Conservation (phyloP, 1,284 basidiomycete genomes). For the Cutaneotrichosporon arboriforme region DNA sequence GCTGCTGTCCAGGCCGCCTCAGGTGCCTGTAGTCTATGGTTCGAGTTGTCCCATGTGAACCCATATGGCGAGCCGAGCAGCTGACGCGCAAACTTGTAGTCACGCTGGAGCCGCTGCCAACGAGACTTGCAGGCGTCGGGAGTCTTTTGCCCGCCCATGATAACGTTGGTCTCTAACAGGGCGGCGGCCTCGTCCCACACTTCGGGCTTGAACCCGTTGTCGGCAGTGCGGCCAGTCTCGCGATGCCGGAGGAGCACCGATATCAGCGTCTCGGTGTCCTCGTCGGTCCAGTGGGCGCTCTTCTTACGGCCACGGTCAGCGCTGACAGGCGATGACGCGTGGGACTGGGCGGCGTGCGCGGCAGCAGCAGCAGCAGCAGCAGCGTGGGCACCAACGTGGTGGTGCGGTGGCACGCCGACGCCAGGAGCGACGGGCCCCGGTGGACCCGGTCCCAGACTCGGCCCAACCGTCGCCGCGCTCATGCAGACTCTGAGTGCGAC, state of each 20-base stretch:
- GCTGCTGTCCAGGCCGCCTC: conserved; percentile 32
- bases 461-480: conserved; percentile 8
- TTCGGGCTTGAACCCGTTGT: conserved; percentile 43
- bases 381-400: not conserved
- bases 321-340: not conserved
- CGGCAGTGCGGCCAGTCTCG: conserved; percentile 33
- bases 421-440: not conserved
- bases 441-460: conserved; percentile 3
- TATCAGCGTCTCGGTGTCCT: conserved; percentile 34
- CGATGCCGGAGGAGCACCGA: conserved; percentile 28
- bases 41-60: conserved; percentile 29
- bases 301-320: conserved; percentile 24
- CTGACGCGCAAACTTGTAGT: conserved; percentile 38
- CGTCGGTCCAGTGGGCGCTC: conserved; percentile 40
- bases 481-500: not conserved
- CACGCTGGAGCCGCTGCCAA: conserved; percentile 42
- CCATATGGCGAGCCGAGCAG: conserved; percentile 26
- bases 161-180: conserved; percentile 23
- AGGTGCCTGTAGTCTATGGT: conserved; percentile 25
- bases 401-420: not conserved
- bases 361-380: not conserved
- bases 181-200: conserved; percentile 37
- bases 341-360: not conserved
- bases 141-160: conserved; percentile 40
- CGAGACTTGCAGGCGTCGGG: conserved; percentile 42